Percentiles rank a stretch among this genome's conserved stretches.
Evolutionary conservation across 2,329 filamentous ascomycete genomes (phyloP).

Genomic region (Curvularia lunata): DNA sequence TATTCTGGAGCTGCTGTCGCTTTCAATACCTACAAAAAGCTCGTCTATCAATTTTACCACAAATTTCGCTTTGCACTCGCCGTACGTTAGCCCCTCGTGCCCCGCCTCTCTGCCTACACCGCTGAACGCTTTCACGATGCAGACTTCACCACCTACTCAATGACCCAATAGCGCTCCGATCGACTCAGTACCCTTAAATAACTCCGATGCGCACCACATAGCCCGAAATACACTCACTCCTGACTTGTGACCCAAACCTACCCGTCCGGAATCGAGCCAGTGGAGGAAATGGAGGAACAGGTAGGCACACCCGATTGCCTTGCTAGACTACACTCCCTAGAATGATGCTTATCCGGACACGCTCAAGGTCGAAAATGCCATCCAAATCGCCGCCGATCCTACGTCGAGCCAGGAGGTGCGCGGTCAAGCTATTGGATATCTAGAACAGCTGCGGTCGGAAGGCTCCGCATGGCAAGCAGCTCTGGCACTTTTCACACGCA

Average conservation of each 20-base stretch:
- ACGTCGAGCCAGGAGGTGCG: slow-evolving; percentile 71
- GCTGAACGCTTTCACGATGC: slow-evolving; percentile 46
- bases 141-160: slow-evolving; percentile 38
- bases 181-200: slow-evolving; percentile 21
- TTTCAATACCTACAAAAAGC: background rate
- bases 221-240: slow-evolving; percentile 20
- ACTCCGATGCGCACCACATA: slow-evolving; percentile 29
- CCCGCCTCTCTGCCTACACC: slow-evolving; percentile 43
- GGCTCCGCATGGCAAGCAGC: slow-evolving; percentile 90
- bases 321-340: background rate
- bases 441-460: slow-evolving; percentile 78
- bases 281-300: slow-evolving; percentile 50
- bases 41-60: slow-evolving; percentile 11
- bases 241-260: slow-evolving; percentile 26
- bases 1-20: slow-evolving; percentile 1
- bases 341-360: slow-evolving; percentile 3
- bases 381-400: slow-evolving; percentile 90
- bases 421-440: slow-evolving; percentile 85
- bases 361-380: slow-evolving; percentile 84
- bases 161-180: slow-evolving; percentile 45
- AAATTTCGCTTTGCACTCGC: slow-evolving; percentile 23
- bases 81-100: slow-evolving; percentile 36
- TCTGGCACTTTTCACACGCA: slow-evolving; percentile 81
- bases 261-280: slow-evolving; percentile 31
- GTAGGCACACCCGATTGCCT: slow-evolving; percentile 26